A percentile compares a stretch with the other conserved stretches of the same genome.
These are phyloP conservation scores for Secale cereale DNA, from an alignment of 176 grass and related monocot species.

Conservation along the genomic window DNA sequence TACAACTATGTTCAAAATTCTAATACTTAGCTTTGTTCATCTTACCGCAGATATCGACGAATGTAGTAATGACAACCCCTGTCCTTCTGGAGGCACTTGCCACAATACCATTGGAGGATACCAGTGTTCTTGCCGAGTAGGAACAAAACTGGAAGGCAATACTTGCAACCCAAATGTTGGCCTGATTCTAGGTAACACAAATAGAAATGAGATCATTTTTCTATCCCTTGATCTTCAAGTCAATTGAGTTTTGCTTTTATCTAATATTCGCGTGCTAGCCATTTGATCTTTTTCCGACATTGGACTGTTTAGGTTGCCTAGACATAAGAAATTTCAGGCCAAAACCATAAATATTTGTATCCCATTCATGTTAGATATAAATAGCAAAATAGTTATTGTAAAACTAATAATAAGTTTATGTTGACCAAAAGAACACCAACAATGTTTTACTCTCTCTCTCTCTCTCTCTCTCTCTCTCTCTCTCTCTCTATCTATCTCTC, in stretches of 20 bases:
- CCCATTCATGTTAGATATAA: not conserved
- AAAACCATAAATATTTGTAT: not conserved
- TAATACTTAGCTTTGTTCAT: not conserved
- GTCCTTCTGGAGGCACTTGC: conserved; percentile 1
- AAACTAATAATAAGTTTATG: not conserved
- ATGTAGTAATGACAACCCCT: not conserved
- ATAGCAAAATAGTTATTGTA: not conserved
- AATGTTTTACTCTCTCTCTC: not conserved
- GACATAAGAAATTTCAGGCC: too few species aligned
- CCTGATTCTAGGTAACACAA: conserved; percentile 16
- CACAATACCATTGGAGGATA: not conserved
- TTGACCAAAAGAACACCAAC: not conserved
- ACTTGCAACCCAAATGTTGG: not conserved
- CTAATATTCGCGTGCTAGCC: too few species aligned
- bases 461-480: too few species aligned
- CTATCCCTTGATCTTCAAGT: too few species aligned
- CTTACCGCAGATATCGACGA: conserved; percentile 10
- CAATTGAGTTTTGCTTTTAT: too few species aligned
- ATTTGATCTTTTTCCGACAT: too few species aligned
- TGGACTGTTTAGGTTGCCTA: not conserved
- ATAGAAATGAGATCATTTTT: not conserved
- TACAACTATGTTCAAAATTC: not conserved
- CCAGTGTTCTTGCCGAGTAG: conserved; percentile 4
- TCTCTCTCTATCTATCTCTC: too few species aligned
- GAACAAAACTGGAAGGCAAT: not conserved